phyloP scores from a whole-genome alignment of 805 yeast species.

The Candida stauntonica region DNA sequence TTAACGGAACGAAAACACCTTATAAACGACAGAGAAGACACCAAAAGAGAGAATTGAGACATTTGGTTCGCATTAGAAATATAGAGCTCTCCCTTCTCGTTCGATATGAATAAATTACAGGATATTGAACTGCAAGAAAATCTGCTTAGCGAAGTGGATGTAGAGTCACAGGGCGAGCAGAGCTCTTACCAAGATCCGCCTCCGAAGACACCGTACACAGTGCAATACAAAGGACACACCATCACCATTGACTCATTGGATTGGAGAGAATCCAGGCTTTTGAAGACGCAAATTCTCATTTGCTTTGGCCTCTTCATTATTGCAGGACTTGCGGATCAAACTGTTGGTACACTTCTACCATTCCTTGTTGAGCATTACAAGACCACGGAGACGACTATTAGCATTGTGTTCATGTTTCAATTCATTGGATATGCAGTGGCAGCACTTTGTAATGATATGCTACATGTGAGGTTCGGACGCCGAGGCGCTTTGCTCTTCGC shows the following conservation, averaged over 20 bases:
- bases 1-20: no score
- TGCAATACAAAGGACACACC: conserved; percentile 4
- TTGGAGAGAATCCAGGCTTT: conserved; percentile 30
- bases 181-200: not conserved
- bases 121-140: conserved; percentile 6
- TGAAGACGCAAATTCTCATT: conserved; percentile 40
- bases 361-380: conserved; percentile 43
- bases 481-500: conserved; percentile 40
- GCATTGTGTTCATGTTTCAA: conserved; percentile 48
- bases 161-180: not conserved
- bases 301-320: conserved; percentile 38
- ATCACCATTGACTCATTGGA: conserved; percentile 12
- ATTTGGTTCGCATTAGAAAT: no score
- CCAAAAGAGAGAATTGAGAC: no score
- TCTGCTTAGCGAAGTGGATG: conserved; percentile 1
- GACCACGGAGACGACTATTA: conserved; percentile 44
- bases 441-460: conserved; percentile 43
- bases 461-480: conserved; percentile 44
- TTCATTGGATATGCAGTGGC: conserved; percentile 52
- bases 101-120: conserved; percentile 1
- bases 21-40: no score
- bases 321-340: conserved; percentile 57
- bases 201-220: conserved; percentile 1
- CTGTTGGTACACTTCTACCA: conserved; percentile 57
- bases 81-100: no score